These are phyloP conservation scores for Podospora didyma DNA, from an alignment of 495 filamentous ascomycete species.

Conservation along the genomic window DNA sequence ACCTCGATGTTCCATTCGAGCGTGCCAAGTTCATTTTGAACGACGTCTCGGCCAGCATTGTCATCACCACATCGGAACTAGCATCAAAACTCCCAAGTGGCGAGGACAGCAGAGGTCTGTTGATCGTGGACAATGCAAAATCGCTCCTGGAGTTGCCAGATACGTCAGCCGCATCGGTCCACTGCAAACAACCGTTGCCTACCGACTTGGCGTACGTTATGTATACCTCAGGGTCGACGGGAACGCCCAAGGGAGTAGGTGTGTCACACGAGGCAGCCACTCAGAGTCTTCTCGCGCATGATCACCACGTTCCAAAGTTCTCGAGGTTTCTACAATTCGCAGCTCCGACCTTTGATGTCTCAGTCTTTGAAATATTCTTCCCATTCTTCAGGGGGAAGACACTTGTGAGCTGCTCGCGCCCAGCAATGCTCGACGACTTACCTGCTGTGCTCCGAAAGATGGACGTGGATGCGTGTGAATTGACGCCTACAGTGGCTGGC, in stretches of 20 bases:
- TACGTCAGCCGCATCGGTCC: neutral
- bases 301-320: constrained; percentile 67
- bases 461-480: constrained; percentile 72
- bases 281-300: constrained; percentile 73
- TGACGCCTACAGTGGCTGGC: constrained; percentile 77
- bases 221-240: constrained; percentile 88
- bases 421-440: constrained; percentile 65
- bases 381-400: constrained; percentile 66
- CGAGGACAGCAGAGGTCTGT: constrained; percentile 14
- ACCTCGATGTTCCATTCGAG: constrained; percentile 66
- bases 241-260: constrained; percentile 80
- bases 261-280: constrained; percentile 73
- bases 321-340: constrained; percentile 81
- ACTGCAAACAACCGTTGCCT: constrained; percentile 15
- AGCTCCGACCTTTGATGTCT: constrained; percentile 83
- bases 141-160: neutral
- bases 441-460: constrained; percentile 57
- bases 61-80: constrained; percentile 47
- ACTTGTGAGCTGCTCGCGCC: constrained; percentile 62
- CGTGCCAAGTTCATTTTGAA: constrained; percentile 67
- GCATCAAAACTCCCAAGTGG: constrained; percentile 21
- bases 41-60: constrained; percentile 58
- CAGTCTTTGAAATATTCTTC: constrained; percentile 86
- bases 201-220: constrained; percentile 75
- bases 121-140: constrained; percentile 23